Evolutionary conservation across 495 filamentous ascomycete species (phyloP), one percentile per base, ranked within the genome.

Genomic region (Friedmanniomyces simplex): DNA sequence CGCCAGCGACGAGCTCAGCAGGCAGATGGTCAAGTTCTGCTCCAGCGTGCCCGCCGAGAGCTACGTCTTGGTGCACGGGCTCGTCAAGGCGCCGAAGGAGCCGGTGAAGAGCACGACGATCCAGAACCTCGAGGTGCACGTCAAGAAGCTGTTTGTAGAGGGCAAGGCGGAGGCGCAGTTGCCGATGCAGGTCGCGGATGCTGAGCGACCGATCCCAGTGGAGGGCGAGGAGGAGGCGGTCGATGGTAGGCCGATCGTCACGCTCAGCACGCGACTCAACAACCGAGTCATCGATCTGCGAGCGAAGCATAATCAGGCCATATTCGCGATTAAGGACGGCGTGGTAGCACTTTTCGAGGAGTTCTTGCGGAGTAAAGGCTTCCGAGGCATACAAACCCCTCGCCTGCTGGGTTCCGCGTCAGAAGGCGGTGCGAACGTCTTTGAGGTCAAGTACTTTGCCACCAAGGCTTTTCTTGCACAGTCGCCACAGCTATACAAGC

Each of bases 1-100:
- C 3, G 69, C 70, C n/a, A 72, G 67, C 54, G 72, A 76, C 20
- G 68, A 65, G 41, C 66, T 85, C 14, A 80, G 76, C 63, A 78
- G 77, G 62, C 84, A 91, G 72, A 96, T 97, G 83, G 85, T 95
- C 32, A 91, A 95, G 71, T 96, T 86, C 80, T 83, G 82, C 14
- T 82, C 84, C 61, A 83, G 80, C 55, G 73, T 97, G 58, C 88
- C 85, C 57, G 75, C 82, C 39, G 91, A 96, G 71, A 86, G 81
- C 8, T 79, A 91, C 25, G 85, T 97, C 32, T 77, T 86, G 60
- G 83, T 95, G 30, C 80, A 83, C 41, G 93, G 88, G 55, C 71
- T 79, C 21, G 75, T 95, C 20, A 85, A 89, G 69, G 79, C 79
- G 69, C 82, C 89, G 1, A 78, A 81, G 7, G 86, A 91, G 58